Conservation (phyloP, 2,329 filamentous ascomycete species). For the Ilyonectria destructans region DNA sequence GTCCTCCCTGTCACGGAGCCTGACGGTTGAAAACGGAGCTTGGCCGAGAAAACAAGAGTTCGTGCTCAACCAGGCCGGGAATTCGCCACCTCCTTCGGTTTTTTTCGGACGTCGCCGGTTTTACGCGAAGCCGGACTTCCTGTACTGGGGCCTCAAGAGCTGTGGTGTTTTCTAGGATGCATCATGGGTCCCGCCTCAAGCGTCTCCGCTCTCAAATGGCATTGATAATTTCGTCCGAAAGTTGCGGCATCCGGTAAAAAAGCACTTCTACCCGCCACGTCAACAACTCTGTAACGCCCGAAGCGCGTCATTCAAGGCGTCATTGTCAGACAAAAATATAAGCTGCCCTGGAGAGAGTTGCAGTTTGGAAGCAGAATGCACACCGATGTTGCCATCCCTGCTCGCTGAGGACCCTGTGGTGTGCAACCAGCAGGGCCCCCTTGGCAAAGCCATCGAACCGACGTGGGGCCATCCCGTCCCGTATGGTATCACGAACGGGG, state of each 20-base stretch:
- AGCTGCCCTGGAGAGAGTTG: not conserved
- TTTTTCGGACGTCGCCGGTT: not conserved
- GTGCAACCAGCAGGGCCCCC: conserved; percentile 11
- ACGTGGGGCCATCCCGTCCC: not conserved
- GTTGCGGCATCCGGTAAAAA: conserved; percentile 1
- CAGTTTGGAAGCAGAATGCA: conserved; percentile 9
- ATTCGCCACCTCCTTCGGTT: not conserved
- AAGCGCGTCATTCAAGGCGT: conserved; percentile 9
- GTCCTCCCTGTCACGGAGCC: not conserved
- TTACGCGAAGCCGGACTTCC: not conserved
- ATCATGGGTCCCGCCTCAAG: not conserved
- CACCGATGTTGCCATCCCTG: conserved; percentile 17
- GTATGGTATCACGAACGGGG: conserved; percentile 12
- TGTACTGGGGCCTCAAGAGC: conserved; percentile 12
- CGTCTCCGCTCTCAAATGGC: not conserved
- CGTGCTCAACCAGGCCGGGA: not conserved
- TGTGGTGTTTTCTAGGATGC: conserved; percentile 5
- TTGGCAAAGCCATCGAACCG: not conserved
- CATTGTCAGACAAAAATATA: conserved; percentile 26
- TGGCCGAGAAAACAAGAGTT: not conserved
- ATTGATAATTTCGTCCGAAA: not conserved
- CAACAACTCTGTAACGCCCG: not conserved
- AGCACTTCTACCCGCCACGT: not conserved
- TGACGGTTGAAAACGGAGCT: conserved; percentile 10
- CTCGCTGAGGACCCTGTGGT: conserved; percentile 15